These are phyloP conservation scores for Raphanus hybrid DNA, from an alignment of 441 rosid genomes.

Conservation along the genomic window DNA sequence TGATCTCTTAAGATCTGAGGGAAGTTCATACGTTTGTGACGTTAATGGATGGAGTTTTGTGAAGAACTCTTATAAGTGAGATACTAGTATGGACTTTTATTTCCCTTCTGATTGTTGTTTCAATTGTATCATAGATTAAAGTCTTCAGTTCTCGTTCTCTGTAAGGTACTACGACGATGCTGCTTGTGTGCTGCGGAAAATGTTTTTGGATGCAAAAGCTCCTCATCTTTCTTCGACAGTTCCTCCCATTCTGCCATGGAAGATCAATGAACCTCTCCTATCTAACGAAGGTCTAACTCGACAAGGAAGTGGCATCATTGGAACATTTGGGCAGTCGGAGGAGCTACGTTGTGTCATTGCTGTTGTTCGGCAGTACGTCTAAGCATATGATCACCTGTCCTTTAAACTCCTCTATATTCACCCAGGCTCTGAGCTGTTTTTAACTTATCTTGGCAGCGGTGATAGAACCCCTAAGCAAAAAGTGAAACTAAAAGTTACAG, in stretches of 20 bases:
- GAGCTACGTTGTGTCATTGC: slow-evolving; percentile 97
- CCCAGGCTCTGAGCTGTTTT: slow-evolving; percentile 29
- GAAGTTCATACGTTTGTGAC: slow-evolving; percentile 94
- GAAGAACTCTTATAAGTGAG: slow-evolving; percentile 95
- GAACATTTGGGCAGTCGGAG: slow-evolving; percentile 90
- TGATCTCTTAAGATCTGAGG: slow-evolving; percentile 95
- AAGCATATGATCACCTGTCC: slow-evolving; percentile 13
- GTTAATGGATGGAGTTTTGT: slow-evolving; percentile 99
- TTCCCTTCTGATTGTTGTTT: neutral
- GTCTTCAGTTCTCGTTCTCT: slow-evolving; percentile 19
- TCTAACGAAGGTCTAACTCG: slow-evolving; percentile 89
- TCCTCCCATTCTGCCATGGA: slow-evolving; percentile 93
- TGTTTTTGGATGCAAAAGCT: slow-evolving; percentile 96
- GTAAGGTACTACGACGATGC: slow-evolving; percentile 93
- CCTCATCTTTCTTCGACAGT: slow-evolving; percentile 90
- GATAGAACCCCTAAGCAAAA: slow-evolving; percentile 99
- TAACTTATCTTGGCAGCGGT: slow-evolving; percentile 63
- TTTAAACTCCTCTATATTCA: slow-evolving; percentile 9
- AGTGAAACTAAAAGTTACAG: slow-evolving; percentile 96
- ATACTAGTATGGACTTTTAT: slow-evolving; percentile 21
- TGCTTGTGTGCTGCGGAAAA: slow-evolving; percentile 93
- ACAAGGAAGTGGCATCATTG: slow-evolving; percentile 96
- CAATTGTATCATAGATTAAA: neutral
- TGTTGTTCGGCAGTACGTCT: slow-evolving; percentile 87
- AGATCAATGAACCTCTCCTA: slow-evolving; percentile 78